These are phyloP conservation scores for Arthrobotrys megalospora DNA, from an alignment of 2,329 filamentous ascomycete species.

Conservation along the genomic window DNA sequence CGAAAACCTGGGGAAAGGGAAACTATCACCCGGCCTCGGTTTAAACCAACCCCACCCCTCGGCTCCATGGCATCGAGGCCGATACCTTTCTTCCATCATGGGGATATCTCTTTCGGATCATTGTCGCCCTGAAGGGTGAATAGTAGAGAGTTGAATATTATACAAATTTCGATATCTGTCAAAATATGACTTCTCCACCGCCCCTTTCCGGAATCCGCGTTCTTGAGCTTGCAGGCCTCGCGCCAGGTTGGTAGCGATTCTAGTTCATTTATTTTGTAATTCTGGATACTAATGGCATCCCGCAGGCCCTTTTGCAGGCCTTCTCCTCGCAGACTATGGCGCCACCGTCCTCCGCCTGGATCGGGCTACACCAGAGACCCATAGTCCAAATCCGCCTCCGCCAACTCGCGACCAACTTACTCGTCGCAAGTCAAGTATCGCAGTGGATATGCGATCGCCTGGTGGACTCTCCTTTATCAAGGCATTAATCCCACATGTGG, in stretches of 20 bases:
- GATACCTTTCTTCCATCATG: slow-evolving; percentile 1
- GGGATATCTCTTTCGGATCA: background rate
- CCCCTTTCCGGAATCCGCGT: slow-evolving; percentile 74
- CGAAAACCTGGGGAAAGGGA: background rate
- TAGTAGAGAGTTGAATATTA: background rate
- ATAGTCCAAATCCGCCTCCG: slow-evolving; percentile 65
- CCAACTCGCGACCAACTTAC: slow-evolving; percentile 80
- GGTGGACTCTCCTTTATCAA: slow-evolving; percentile 77
- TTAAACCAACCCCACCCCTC: slow-evolving; percentile 20
- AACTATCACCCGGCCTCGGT: slow-evolving; percentile 17
- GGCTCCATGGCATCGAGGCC: background rate
- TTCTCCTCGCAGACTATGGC: slow-evolving; percentile 90
- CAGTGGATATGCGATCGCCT: slow-evolving; percentile 81
- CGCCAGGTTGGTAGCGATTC: slow-evolving; percentile 69
- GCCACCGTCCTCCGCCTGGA: slow-evolving; percentile 91
- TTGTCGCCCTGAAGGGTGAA: slow-evolving; percentile 1
- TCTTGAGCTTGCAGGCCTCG: slow-evolving; percentile 74
- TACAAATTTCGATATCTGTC: background rate
- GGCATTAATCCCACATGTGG: slow-evolving; percentile 75
- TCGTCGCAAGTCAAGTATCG: slow-evolving; percentile 84
- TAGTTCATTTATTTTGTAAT: background rate
- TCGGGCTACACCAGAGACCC: slow-evolving; percentile 68
- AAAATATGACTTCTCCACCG: slow-evolving; percentile 63
- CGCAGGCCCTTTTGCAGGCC: slow-evolving; percentile 69
- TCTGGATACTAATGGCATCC: slow-evolving; percentile 66